Conservation (phyloP, 139 green algal species). For the Bryopsis sp. region DNA sequence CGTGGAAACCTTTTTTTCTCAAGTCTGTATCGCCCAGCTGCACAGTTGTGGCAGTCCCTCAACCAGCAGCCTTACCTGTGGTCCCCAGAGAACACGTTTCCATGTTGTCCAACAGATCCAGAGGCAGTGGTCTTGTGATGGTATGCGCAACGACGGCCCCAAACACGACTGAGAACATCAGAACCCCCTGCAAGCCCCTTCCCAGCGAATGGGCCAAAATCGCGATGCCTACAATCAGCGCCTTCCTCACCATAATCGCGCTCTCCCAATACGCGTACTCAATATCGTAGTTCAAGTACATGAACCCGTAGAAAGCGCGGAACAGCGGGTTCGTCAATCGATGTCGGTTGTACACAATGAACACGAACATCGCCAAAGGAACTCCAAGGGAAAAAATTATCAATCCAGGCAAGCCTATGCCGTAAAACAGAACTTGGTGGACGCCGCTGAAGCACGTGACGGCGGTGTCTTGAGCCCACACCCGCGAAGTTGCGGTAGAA, state of each 20-base stretch:
- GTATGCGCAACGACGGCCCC: too few species aligned
- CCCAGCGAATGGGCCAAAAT: too few species aligned
- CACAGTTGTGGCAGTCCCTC: too few species aligned
- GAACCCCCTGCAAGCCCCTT: too few species aligned
- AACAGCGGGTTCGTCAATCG: not conserved
- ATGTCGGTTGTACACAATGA: not conserved
- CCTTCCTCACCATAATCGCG: not conserved
- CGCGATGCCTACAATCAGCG: too few species aligned
- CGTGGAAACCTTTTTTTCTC: too few species aligned
- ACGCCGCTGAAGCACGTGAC: not conserved
- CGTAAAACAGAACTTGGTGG: not conserved
- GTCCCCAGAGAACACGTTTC: too few species aligned
- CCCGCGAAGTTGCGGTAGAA: not conserved
- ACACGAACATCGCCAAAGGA: not conserved
- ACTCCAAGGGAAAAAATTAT: not conserved
- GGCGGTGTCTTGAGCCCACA: not conserved
- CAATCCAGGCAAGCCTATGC: not conserved
- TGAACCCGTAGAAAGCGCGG: constrained; percentile 7
- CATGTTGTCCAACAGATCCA: too few species aligned
- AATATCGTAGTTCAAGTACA: not conserved
- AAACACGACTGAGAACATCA: too few species aligned
- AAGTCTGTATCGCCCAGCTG: too few species aligned
- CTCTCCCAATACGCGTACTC: not conserved
- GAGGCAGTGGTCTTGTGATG: too few species aligned
- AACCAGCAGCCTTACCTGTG: too few species aligned